A percentile compares a stretch with the other conserved stretches of the same genome.
phyloP scores from a whole-genome alignment of 2,329 filamentous ascomycete genomes.

The Calonectria ilicicola region DNA sequence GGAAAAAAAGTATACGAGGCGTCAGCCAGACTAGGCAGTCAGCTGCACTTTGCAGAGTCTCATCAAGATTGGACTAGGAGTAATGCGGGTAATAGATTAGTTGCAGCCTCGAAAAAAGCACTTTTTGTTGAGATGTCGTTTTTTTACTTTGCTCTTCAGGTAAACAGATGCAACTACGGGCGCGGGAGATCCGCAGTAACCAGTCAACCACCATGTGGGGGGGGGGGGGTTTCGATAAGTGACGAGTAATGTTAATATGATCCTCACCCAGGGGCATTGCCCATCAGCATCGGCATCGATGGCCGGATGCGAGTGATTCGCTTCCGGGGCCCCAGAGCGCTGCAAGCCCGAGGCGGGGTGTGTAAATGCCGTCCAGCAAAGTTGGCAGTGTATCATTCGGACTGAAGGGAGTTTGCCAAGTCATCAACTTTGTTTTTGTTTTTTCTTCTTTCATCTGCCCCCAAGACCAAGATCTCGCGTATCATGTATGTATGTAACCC shows the following conservation, averaged over 20 bases:
- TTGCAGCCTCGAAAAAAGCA: slow-evolving; percentile 10
- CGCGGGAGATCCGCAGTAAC: slow-evolving; percentile 4
- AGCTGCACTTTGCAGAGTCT: slow-evolving; percentile 5
- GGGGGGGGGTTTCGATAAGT: slow-evolving; percentile 1
- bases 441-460: slow-evolving; percentile 1
- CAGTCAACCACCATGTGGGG: neutral
- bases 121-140: slow-evolving; percentile 1
- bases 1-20: neutral
- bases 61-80: slow-evolving; percentile 2
- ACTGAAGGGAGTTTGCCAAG: slow-evolving; percentile 13
- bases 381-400: neutral
- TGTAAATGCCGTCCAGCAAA: neutral
- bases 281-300: neutral
- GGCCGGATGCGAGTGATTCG: neutral
- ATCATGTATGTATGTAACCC: slow-evolving; percentile 17
- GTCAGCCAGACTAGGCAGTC: neutral
- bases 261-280: neutral
- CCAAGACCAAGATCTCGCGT: slow-evolving; percentile 5
- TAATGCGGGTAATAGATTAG: slow-evolving; percentile 13
- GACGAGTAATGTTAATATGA: neutral
- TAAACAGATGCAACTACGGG: neutral
- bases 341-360: neutral
- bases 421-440: slow-evolving; percentile 17
- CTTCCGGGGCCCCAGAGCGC: neutral
- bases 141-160: neutral